Evolutionary conservation across 352 stramenopile genomes (phyloP), one percentile per base, ranked within the genome.

Genomic region (Globisporangium barbulae): DNA sequence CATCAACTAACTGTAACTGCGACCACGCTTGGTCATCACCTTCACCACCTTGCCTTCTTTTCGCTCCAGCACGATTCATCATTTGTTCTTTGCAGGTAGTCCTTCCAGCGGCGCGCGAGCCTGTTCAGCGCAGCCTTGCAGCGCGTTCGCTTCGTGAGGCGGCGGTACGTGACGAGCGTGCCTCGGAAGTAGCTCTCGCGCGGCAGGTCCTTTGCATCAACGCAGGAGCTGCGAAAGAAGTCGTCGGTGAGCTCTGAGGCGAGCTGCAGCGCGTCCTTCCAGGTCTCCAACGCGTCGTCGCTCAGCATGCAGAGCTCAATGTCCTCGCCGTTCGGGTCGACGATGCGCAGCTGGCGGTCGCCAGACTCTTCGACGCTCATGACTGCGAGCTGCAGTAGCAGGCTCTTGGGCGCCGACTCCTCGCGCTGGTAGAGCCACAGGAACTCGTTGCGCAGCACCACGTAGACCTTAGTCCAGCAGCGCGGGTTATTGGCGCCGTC

Each of bases 391-490:
- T 87, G 76, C n/a, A 87, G 56, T 42, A 89, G 53, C 45, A 83
- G 55, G 21, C 63, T 76, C 50, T 63, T 63, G 41, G 67, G 61
- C 9, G 59, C 59, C 0, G 68, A 60, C 45, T 83, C 76, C 30
- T 76, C 69, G 30, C 67, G 67, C 54, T 83, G 70, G 53, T 84
- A 86, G 53, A 90, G 69, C 71, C 79, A 83, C 50, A 90, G 58
- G 59, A 88, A 85, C 45, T 79, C 70, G 49, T 79, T 63, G 31
- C 75, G 59, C 41, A 90, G 67, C 53, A 88, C 78, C 5, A 64
- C 76, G 53, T 82, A 90, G 9, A 87, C 81, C 57, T 88, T 88
- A 42, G 80, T 90, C 80, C 81, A 90, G 68, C 80, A 86, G 59
- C 76, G 22, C 31, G 65, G 66, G 44, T 79, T 73, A 61, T 59